Conservation (phyloP, 1,139 yeast species). For the Yamadazyma spencermartinsiae region DNA sequence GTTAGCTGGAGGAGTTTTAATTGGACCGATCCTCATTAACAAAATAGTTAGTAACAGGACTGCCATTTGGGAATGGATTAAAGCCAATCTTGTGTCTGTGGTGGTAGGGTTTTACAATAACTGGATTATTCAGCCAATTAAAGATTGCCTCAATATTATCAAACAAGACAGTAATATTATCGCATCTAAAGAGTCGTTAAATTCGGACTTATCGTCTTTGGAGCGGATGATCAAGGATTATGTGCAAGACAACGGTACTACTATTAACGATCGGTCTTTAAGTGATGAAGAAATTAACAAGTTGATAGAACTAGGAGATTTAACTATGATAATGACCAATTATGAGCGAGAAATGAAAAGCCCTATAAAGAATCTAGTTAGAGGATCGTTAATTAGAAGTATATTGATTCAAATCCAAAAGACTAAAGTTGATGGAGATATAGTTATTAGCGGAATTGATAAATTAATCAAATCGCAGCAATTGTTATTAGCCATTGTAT, state of each 20-base stretch:
- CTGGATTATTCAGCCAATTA: slow-evolving; percentile 82
- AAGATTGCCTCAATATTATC: slow-evolving; percentile 72
- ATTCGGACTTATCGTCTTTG: slow-evolving; percentile 75
- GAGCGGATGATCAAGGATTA: slow-evolving; percentile 87
- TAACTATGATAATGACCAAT: slow-evolving; percentile 74
- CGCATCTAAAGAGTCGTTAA: slow-evolving; percentile 75
- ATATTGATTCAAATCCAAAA: slow-evolving; percentile 88
- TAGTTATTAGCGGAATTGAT: slow-evolving; percentile 90
- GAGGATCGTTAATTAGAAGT: slow-evolving; percentile 75
- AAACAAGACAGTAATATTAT: slow-evolving; percentile 77
- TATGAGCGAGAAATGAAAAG: slow-evolving; percentile 75
- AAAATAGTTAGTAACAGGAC: slow-evolving; percentile 51
- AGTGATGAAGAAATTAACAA: slow-evolving; percentile 48
- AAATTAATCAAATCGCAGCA: slow-evolving; percentile 87
- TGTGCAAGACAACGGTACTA: slow-evolving; percentile 46
- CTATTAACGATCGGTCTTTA: slow-evolving; percentile 13
- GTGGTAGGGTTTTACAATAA: slow-evolving; percentile 66
- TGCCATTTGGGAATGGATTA: slow-evolving; percentile 56
- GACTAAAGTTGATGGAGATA: slow-evolving; percentile 91
- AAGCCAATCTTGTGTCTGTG: slow-evolving; percentile 62
- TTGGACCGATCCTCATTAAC: slow-evolving; percentile 52
- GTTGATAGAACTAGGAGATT: slow-evolving; percentile 51
- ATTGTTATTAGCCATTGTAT: slow-evolving; percentile 85
- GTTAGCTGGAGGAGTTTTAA: slow-evolving; percentile 34
- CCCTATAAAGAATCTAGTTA: slow-evolving; percentile 63